Evolutionary conservation across 768 basidiomycete species (phyloP).

Genomic region (Trametes coccinea): DNA sequence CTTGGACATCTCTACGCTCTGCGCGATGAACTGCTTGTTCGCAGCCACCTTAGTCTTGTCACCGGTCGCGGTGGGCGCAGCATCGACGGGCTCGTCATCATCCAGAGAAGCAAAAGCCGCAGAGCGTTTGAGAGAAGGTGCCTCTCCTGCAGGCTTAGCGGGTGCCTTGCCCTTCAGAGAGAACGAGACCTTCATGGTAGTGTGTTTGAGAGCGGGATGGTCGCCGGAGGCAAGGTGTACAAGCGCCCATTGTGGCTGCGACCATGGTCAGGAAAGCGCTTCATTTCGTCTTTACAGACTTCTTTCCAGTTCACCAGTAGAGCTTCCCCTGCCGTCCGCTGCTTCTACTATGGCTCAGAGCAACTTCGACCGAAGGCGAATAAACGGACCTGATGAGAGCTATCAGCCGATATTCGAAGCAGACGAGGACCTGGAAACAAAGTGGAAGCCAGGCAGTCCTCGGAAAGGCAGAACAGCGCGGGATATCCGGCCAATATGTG

Average conservation of each 20-base stretch:
- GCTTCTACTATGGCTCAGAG: slow-evolving; percentile 39
- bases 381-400: slow-evolving; percentile 90
- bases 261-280: no score
- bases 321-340: background rate
- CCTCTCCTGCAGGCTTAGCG: slow-evolving; percentile 55
- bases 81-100: slow-evolving; percentile 60
- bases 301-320: background rate
- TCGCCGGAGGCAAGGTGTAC: background rate
- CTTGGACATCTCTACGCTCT: slow-evolving; percentile 61
- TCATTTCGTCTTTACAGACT: no score
- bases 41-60: slow-evolving; percentile 41
- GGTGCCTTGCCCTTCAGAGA: slow-evolving; percentile 56
- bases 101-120: slow-evolving; percentile 63
- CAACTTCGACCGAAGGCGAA: slow-evolving; percentile 80
- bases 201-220: no score
- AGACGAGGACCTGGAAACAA: slow-evolving; percentile 31
- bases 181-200: slow-evolving; percentile 85
- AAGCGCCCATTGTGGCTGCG: background rate
- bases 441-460: slow-evolving; percentile 38
- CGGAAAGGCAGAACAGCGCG: slow-evolving; percentile 53
- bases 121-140: slow-evolving; percentile 54
- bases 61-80: slow-evolving; percentile 44
- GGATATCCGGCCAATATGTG: slow-evolving; percentile 89
- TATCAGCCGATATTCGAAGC: slow-evolving; percentile 60
- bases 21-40: slow-evolving; percentile 59